phyloP scores from a whole-genome alignment of 768 basidiomycete species.

The Trametes coccinea region DNA sequence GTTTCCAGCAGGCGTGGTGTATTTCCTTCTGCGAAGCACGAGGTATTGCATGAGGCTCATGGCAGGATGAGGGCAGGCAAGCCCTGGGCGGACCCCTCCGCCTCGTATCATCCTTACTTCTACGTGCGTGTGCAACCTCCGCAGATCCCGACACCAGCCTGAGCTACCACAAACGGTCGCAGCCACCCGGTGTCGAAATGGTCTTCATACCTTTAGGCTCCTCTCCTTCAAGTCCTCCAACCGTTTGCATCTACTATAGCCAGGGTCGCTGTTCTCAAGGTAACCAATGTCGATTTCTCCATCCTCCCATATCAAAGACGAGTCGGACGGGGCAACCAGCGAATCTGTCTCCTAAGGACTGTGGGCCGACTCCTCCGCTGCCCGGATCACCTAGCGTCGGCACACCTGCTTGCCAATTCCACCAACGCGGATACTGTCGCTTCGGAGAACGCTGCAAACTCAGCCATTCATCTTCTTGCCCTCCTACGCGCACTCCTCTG shows the following conservation, averaged over 20 bases:
- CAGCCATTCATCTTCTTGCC: background rate
- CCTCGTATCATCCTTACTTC: too few relatives aligned
- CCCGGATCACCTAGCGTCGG: background rate
- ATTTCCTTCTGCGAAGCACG: too few relatives aligned
- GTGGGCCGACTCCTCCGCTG: too few relatives aligned
- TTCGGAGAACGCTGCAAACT: background rate
- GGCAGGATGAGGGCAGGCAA: too few relatives aligned
- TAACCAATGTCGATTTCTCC: background rate
- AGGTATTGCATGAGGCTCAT: too few relatives aligned
- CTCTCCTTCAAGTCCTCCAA: background rate
- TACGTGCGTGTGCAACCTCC: too few relatives aligned
- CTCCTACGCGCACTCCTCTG: too few relatives aligned
- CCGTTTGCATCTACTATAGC: background rate
- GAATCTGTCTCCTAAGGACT: too few relatives aligned
- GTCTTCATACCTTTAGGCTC: background rate
- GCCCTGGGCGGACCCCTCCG: too few relatives aligned
- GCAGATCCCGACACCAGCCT: too few relatives aligned
- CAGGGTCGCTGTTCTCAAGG: conserved; percentile 4
- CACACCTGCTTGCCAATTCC: background rate
- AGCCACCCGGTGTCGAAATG: background rate
- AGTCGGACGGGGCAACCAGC: background rate
- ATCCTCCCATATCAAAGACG: background rate
- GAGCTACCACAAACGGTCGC: background rate
- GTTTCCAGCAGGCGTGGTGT: too few relatives aligned
- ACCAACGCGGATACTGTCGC: conserved; percentile 1